A percentile compares a stretch with the other conserved stretches of the same genome.
Evolutionary conservation across 306 rosid genomes (phyloP).

Genomic region (Sicyos baderoa): DNA sequence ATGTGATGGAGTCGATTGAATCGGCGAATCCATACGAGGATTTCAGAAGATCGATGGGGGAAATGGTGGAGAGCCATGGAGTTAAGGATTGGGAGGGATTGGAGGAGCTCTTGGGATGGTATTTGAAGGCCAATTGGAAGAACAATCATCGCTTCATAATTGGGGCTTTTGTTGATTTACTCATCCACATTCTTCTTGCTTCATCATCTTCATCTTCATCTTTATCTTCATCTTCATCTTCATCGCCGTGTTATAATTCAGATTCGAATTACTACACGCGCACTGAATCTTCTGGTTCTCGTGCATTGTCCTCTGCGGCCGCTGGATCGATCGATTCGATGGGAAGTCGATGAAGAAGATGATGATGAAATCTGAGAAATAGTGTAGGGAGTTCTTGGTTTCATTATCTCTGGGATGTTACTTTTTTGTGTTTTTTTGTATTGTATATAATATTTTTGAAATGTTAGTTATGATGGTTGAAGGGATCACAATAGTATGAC

Average conservation of each 20-base stretch:
- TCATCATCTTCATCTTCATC: background rate
- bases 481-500: background rate
- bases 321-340: background rate
- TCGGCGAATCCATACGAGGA: constrained; percentile 65
- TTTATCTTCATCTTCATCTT: too few species aligned
- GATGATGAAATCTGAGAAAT: background rate
- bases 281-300: constrained; percentile 7
- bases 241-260: background rate
- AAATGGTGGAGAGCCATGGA: constrained; percentile 70
- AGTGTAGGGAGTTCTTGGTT: background rate
- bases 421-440: background rate
- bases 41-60: constrained; percentile 71
- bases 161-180: constrained; percentile 69
- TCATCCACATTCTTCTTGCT: constrained; percentile 23
- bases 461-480: background rate
- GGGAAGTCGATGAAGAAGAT: background rate
- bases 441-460: constrained; percentile 1
- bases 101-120: constrained; percentile 64
- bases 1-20: constrained; percentile 50
- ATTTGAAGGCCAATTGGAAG: constrained; percentile 51
- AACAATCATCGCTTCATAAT: constrained; percentile 61
- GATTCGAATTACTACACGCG: constrained; percentile 10
- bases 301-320: background rate
- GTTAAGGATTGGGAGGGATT: constrained; percentile 65
- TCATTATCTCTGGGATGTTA: background rate